These are phyloP conservation scores for Aspergillus chevalieri DNA, from an alignment of 2,329 filamentous ascomycete species.

Conservation along the genomic window DNA sequence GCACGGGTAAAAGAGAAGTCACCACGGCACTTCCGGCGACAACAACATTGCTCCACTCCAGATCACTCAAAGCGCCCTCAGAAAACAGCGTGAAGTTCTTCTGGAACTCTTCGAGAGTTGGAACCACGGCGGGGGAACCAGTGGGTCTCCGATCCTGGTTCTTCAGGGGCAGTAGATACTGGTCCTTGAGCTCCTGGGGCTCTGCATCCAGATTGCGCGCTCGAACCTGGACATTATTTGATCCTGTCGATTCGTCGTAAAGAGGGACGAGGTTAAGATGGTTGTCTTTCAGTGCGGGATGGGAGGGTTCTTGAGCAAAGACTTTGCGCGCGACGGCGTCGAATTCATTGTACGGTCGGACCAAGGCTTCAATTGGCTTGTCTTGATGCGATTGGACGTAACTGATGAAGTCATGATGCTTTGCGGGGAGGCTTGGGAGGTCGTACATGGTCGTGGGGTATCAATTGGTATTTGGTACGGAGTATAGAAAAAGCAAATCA, in stretches of 20 bases:
- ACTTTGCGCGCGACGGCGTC: slow-evolving; percentile 31
- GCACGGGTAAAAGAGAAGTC: slow-evolving; percentile 69
- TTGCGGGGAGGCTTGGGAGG: slow-evolving; percentile 23
- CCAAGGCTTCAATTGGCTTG: slow-evolving; percentile 21
- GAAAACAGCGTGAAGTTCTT: slow-evolving; percentile 77
- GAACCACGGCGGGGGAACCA: slow-evolving; percentile 63
- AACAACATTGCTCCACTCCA: slow-evolving; percentile 78
- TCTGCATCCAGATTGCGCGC: slow-evolving; percentile 29
- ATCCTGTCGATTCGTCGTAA: slow-evolving; percentile 18
- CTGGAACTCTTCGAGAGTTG: slow-evolving; percentile 63
- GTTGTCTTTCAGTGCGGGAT: slow-evolving; percentile 23
- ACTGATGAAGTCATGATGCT: slow-evolving; percentile 22
- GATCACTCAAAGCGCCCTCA: slow-evolving; percentile 66
- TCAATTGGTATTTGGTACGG: too few relatives aligned
- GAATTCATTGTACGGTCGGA: slow-evolving; percentile 32
- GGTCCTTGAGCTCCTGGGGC: slow-evolving; percentile 21
- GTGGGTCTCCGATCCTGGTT: slow-evolving; percentile 53
- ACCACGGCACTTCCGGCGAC: slow-evolving; percentile 75
- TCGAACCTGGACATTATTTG: slow-evolving; percentile 21
- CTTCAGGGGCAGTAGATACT: slow-evolving; percentile 30
- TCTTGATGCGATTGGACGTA: slow-evolving; percentile 20
- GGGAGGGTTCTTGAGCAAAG: slow-evolving; percentile 34
- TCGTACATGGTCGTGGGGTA: background rate
- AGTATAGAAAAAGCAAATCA: too few relatives aligned
- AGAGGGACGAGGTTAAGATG: slow-evolving; percentile 31